Evolutionary conservation across 2,329 filamentous ascomycete species (phyloP).

Genomic region (Ophiostoma sp.): DNA sequence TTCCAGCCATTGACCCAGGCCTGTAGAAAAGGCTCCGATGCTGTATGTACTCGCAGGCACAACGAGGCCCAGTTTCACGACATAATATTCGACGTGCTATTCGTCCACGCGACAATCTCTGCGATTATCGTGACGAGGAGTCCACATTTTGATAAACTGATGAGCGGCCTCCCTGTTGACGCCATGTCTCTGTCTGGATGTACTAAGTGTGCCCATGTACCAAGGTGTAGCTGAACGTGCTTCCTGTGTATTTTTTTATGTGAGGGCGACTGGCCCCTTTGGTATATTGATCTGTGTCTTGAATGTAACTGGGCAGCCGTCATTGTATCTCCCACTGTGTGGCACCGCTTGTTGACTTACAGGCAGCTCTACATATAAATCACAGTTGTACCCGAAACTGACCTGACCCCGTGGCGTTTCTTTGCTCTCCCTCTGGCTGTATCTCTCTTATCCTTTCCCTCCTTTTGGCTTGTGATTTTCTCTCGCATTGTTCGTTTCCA

Average conservation of each 20-base stretch:
- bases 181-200: constrained; percentile 4
- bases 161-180: constrained; percentile 2
- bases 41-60: too few species aligned
- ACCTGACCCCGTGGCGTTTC: not conserved
- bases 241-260: not conserved
- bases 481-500: not conserved
- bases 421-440: not conserved
- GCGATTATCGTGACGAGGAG: not conserved
- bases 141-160: not conserved
- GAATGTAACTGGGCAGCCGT: not conserved
- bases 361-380: not conserved
- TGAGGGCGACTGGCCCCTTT: not conserved
- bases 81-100: not conserved
- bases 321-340: constrained; percentile 11
- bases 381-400: not conserved
- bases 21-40: not conserved
- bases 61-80: not conserved
- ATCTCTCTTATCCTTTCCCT: not conserved
- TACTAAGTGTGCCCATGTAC: not conserved
- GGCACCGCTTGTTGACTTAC: not conserved
- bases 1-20: not conserved
- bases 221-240: not conserved
- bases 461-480: not conserved
- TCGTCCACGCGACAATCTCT: not conserved
- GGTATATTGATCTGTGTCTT: not conserved